phyloP scores from a whole-genome alignment of 352 stramenopile species.

The Phytophthora idaei region DNA sequence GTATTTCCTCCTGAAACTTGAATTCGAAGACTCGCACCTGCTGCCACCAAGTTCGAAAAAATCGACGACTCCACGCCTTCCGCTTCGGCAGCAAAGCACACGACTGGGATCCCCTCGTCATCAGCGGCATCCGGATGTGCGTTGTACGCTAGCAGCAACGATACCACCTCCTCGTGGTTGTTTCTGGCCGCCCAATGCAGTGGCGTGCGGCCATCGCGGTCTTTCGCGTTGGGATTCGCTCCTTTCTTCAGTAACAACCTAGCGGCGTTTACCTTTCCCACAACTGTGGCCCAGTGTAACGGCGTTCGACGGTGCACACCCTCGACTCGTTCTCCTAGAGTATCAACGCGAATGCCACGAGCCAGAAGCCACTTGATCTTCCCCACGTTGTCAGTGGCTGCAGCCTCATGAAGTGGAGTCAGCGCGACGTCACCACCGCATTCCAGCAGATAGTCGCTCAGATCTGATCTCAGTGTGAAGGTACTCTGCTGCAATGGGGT shows the following conservation, averaged over 20 bases:
- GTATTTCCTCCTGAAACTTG: conserved; percentile 63
- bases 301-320: conserved; percentile 72
- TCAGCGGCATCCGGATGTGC: conserved; percentile 56
- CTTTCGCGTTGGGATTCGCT: conserved; percentile 60
- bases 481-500: conserved; percentile 68
- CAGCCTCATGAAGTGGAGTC: conserved; percentile 75
- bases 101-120: conserved; percentile 48
- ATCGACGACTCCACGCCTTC: conserved; percentile 58
- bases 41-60: conserved; percentile 47
- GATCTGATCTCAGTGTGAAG: conserved; percentile 64
- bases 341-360: conserved; percentile 49
- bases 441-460: conserved; percentile 70
- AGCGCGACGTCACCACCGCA: conserved; percentile 75
- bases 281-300: conserved; percentile 76
- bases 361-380: conserved; percentile 54
- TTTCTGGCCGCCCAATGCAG: conserved; percentile 82
- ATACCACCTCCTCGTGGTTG: conserved; percentile 60
- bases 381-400: conserved; percentile 52
- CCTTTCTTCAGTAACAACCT: conserved; percentile 47
- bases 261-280: conserved; percentile 46
- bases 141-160: conserved; percentile 50
- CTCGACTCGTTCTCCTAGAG: conserved; percentile 60
- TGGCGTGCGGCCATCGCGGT: conserved; percentile 65
- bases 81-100: conserved; percentile 71
- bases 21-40: conserved; percentile 50